Percentiles rank a stretch among this genome's conserved stretches.
These are phyloP conservation scores for Hypseocharis bilobata DNA, from an alignment of 441 rosid species.

Conservation along the genomic window DNA sequence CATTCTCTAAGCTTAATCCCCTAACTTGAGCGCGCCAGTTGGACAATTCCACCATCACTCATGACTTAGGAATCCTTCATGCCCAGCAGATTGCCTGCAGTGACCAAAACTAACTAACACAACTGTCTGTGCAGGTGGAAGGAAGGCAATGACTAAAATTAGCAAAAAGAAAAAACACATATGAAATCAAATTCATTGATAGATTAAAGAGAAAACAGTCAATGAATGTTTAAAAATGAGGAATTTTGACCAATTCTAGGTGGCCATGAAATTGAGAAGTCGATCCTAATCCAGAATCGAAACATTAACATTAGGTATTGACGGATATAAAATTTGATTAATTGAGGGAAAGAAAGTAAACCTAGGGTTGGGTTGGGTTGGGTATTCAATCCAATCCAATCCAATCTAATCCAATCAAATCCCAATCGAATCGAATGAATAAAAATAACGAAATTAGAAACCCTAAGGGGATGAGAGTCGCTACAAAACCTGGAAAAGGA, in stretches of 20 bases:
- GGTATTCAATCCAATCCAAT: neutral
- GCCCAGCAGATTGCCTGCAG: no score
- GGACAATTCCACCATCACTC: neutral
- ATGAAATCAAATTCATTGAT: neutral
- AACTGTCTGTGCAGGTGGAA: no score
- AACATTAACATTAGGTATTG: no score
- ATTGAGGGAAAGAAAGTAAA: no score
- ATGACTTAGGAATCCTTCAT: neutral
- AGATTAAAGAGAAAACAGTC: no score
- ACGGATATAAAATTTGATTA: neutral
- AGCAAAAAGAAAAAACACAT: neutral
- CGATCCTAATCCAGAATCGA: neutral
- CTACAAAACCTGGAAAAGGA: neutral
- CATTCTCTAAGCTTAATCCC: conserved; percentile 35
- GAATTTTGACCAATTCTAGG: neutral
- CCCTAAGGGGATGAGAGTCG: neutral
- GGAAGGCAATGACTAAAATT: neutral
- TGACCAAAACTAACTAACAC: neutral
- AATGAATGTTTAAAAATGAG: neutral
- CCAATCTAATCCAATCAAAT: no score
- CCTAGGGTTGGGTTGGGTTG: no score
- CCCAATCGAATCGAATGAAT: no score
- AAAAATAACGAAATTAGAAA: neutral
- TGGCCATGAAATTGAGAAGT: neutral
- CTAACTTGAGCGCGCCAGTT: neutral